Evolutionary conservation across 768 basidiomycete species (phyloP).

Genomic region (Omphalotus guepiniiformis): DNA sequence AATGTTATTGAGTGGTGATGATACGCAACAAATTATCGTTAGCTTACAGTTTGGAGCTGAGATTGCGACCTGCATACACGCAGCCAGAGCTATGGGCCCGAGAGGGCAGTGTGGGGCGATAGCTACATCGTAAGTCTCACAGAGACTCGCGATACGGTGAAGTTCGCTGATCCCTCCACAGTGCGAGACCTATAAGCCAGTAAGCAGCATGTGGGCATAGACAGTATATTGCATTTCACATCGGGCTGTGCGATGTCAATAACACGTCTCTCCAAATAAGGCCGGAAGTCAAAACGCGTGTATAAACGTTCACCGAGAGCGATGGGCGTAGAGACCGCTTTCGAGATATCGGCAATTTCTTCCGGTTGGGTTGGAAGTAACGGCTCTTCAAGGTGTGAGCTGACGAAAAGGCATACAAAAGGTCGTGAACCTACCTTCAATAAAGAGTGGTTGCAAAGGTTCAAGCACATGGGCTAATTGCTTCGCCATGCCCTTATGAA

Average conservation of each 20-base stretch:
- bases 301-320: constrained; percentile 61
- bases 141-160: constrained; percentile 51
- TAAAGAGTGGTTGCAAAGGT: constrained; percentile 56
- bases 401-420: background rate
- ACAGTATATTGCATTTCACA: constrained; percentile 29
- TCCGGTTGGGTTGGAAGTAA: constrained; percentile 55
- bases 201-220: background rate
- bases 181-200: constrained; percentile 40
- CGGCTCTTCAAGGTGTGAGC: constrained; percentile 35
- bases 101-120: constrained; percentile 71
- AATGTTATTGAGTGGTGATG: background rate
- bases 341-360: constrained; percentile 58
- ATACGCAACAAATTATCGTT: background rate
- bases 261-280: constrained; percentile 58
- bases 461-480: constrained; percentile 61
- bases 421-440: constrained; percentile 43
- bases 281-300: constrained; percentile 57
- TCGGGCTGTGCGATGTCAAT: constrained; percentile 72
- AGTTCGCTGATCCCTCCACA: constrained; percentile 60
- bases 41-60: constrained; percentile 55
- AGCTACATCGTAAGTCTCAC: constrained; percentile 69
- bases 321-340: constrained; percentile 54
- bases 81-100: constrained; percentile 68
- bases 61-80: constrained; percentile 61
- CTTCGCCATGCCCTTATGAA: constrained; percentile 68